Base-by-base conservation (phyloP, 2,329 filamentous ascomycete species). In the Zarea fungicola region DNA sequence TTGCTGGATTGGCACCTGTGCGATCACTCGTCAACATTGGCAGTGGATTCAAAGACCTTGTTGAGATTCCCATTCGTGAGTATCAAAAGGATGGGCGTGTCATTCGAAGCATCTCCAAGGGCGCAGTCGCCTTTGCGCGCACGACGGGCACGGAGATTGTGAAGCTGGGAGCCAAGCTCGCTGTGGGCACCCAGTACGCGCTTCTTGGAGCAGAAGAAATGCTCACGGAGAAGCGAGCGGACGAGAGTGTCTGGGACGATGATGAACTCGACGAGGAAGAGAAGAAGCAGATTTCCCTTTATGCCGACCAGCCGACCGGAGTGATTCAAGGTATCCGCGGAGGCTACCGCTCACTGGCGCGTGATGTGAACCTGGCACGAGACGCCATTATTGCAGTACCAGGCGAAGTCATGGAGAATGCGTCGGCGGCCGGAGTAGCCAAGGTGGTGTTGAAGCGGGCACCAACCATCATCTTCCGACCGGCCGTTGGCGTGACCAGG, bases 371-470 rank as follows among this genome's bases (percentile, higher is more conserved):
- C 32, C 75, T 91, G 37, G 89, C 93, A 1, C 77, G 85, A 49
- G 90, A 99, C 67, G 93, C 92, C 9, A 89, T 99, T 50, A 92
- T 99, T 58, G 93, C 92, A 1, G 89, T 99, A 22, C 92, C 93
- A 1, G 88, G 86, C 0, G 92, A 97, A 63, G 81, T 95, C 1
- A 85, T 95, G 75, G 90, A 96, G 60, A 90, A 87, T 59, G 80
- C 83, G 19, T 90, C 82, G 51, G 91, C 92, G 1, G 81, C 83
- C 35, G 89, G 88, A 2, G 89, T 87, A 1, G 89, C 89, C 13
- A 83, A 75, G 60, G 91, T 86, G 2, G 83, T 99, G 16, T 76
- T 85, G 52, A 85, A 80, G 64, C 81, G 88, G 57, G 90, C 91
- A 25, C 93, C 93, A n/a, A 96, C 91, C 0, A 89, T 97, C 18